Conservation (phyloP, 495 filamentous ascomycete genomes). For the Penicillium subrubescens region DNA sequence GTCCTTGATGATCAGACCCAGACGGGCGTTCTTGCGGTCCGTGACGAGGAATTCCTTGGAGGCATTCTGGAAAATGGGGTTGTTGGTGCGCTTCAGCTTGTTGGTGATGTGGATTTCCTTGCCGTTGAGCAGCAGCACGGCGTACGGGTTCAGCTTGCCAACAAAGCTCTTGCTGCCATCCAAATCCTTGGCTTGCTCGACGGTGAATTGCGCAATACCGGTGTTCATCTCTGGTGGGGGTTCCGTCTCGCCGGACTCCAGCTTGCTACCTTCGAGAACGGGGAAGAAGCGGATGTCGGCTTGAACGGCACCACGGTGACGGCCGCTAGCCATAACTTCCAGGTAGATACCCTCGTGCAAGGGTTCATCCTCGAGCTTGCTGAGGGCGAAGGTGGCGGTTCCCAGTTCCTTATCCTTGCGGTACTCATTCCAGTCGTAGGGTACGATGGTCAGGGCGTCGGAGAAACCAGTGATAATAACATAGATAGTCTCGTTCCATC, state of each 20-base stretch:
- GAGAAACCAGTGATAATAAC: constrained; percentile 88
- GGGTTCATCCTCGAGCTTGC: constrained; percentile 71
- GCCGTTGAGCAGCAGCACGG: constrained; percentile 80
- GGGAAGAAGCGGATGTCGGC: constrained; percentile 95
- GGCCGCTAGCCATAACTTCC: constrained; percentile 82
- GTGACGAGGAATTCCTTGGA: constrained; percentile 93
- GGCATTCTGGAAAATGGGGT: constrained; percentile 88
- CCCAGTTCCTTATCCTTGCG: constrained; percentile 97
- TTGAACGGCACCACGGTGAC: constrained; percentile 75
- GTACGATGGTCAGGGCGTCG: constrained; percentile 76
- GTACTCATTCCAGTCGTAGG: constrained; percentile 93
- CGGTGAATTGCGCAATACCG: constrained; percentile 87
- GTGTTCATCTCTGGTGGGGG: constrained; percentile 87
- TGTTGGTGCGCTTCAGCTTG: constrained; percentile 94
- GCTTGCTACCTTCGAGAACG: constrained; percentile 70
- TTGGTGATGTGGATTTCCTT: constrained; percentile 83
- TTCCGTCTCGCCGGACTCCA: constrained; percentile 74
- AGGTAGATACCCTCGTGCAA: constrained; percentile 83
- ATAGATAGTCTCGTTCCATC: constrained; percentile 96
- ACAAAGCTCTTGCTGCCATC: constrained; percentile 88
- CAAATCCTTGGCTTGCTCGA: constrained; percentile 95
- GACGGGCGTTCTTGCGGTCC: constrained; percentile 82
- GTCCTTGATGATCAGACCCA: constrained; percentile 93
- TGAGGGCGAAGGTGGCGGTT: constrained; percentile 77
- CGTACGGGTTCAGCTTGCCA: constrained; percentile 89